A percentile compares a stretch with the other conserved stretches of the same genome.
Evolutionary conservation across 495 filamentous ascomycete species (phyloP).

Genomic region (Aspergillus haitiensis): DNA sequence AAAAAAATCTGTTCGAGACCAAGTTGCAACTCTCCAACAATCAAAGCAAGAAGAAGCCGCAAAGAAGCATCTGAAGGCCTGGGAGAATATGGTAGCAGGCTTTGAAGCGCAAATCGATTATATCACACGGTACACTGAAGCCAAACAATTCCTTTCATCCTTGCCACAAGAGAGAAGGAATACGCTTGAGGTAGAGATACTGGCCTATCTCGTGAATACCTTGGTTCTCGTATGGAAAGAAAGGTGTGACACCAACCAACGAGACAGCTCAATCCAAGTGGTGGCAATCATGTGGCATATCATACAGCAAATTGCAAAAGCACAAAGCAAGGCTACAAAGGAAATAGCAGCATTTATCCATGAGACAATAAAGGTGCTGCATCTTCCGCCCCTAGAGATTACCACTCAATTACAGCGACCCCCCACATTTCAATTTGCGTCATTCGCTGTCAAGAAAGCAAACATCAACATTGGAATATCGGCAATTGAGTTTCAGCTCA

Average conservation of each 20-base stretch:
- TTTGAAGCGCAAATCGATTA: conserved; percentile 33
- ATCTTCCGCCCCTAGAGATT: conserved; percentile 23
- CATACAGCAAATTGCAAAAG: conserved; percentile 20
- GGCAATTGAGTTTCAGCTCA: conserved; percentile 59
- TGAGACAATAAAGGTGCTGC: conserved; percentile 28
- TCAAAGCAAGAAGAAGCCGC: background rate
- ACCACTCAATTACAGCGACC: background rate
- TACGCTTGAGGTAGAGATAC: conserved; percentile 38
- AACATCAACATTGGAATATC: conserved; percentile 29
- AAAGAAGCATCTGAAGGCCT: conserved; percentile 11
- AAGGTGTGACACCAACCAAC: background rate
- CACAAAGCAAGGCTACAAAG: conserved; percentile 29
- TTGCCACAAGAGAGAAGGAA: conserved; percentile 31
- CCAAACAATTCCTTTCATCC: conserved; percentile 42
- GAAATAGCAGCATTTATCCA: conserved; percentile 26
- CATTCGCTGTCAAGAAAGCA: conserved; percentile 17
- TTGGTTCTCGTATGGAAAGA: conserved; percentile 31
- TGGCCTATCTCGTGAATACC: conserved; percentile 47
- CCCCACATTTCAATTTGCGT: conserved; percentile 40
- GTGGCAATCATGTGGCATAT: conserved; percentile 25
- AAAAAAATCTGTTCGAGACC: conserved; percentile 5
- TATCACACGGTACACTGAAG: conserved; percentile 42
- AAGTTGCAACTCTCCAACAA: conserved; percentile 8
- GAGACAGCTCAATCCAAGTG: conserved; percentile 2
- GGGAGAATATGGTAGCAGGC: conserved; percentile 11